These are phyloP conservation scores for Populus tremula DNA, from an alignment of 345 rosid genomes.

Conservation along the genomic window DNA sequence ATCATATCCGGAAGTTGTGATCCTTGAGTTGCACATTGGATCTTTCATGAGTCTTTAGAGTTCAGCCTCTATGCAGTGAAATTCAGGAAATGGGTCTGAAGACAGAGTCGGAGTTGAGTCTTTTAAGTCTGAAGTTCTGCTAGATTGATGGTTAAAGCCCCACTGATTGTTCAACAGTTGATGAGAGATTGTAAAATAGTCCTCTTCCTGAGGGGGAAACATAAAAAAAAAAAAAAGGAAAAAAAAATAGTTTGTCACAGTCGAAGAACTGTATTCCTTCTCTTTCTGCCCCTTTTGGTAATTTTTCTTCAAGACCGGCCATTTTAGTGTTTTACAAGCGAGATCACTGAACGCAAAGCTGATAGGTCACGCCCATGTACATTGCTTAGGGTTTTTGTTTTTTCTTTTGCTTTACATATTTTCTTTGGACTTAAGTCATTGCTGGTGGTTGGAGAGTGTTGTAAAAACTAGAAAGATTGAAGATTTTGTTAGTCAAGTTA, in stretches of 20 bases:
- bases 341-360: neutral
- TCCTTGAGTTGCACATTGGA: neutral
- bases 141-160: neutral
- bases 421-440: neutral
- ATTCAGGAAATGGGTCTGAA: neutral
- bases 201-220: neutral
- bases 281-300: no score
- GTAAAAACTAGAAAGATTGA: neutral
- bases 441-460: neutral
- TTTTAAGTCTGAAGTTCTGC: neutral
- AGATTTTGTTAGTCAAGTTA: neutral
- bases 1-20: neutral
- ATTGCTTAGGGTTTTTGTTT: neutral
- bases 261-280: no score
- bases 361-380: neutral
- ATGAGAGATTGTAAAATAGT: neutral
- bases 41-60: neutral
- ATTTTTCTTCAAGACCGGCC: no score
- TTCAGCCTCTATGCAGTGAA: neutral
- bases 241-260: neutral
- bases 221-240: neutral
- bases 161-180: neutral
- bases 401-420: neutral
- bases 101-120: neutral
- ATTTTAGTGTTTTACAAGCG: neutral